A percentile compares a stretch with the other conserved stretches of the same genome.
These are phyloP conservation scores for Globisporangium nunn DNA, from an alignment of 352 stramenopile species.

Conservation along the genomic window DNA sequence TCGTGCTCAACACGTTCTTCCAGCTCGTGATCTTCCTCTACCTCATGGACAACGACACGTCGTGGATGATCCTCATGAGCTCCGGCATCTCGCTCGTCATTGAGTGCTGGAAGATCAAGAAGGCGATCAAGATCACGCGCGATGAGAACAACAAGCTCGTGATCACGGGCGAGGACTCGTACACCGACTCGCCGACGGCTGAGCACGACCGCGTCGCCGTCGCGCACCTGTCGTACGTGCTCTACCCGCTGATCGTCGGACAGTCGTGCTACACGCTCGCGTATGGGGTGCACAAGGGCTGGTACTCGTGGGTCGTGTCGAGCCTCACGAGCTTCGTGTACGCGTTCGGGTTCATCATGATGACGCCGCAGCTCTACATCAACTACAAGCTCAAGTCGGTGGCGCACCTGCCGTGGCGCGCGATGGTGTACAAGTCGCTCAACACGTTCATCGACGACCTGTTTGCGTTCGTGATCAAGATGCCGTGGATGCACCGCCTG, in stretches of 20 bases:
- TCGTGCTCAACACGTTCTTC: slow-evolving; percentile 96
- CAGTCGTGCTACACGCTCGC: slow-evolving; percentile 94
- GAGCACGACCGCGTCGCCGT: slow-evolving; percentile 82
- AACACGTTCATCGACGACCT: slow-evolving; percentile 98
- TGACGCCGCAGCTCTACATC: slow-evolving; percentile 98
- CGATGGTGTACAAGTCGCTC: slow-evolving; percentile 97
- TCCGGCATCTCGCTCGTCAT: slow-evolving; percentile 78
- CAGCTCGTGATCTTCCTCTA: slow-evolving; percentile 97
- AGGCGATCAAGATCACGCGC: slow-evolving; percentile 82
- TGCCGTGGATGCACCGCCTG: slow-evolving; percentile 97
- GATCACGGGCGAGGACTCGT: slow-evolving; percentile 77
- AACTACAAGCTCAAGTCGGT: slow-evolving; percentile 98
- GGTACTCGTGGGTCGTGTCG: slow-evolving; percentile 97
- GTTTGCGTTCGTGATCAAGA: slow-evolving; percentile 97
- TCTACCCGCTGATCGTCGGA: slow-evolving; percentile 87
- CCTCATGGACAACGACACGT: slow-evolving; percentile 96
- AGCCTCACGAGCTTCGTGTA: slow-evolving; percentile 97
- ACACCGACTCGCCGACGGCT: slow-evolving; percentile 72
- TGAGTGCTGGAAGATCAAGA: slow-evolving; percentile 93
- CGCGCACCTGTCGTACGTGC: slow-evolving; percentile 75
- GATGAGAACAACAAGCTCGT: slow-evolving; percentile 77
- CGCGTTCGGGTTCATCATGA: slow-evolving; percentile 99
- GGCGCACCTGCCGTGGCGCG: slow-evolving; percentile 94
- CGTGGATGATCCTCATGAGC: slow-evolving; percentile 92
- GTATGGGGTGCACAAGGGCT: slow-evolving; percentile 92